phyloP scores from a whole-genome alignment of 192 early-diverging fungal species.

The Jimgerdemannia lactiflua region DNA sequence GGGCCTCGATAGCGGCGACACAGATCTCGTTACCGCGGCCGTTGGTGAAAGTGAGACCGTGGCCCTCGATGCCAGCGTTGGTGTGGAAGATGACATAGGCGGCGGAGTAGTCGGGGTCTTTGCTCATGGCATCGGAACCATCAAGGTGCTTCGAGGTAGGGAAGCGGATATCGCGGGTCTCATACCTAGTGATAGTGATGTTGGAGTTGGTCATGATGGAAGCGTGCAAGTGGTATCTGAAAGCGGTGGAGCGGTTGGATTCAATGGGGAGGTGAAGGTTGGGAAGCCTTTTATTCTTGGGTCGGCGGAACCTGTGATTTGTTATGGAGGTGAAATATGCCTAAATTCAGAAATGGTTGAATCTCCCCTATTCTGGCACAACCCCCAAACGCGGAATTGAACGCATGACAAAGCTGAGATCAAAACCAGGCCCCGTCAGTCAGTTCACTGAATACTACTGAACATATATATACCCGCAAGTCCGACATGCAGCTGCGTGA shows the following conservation, averaged over 20 bases:
- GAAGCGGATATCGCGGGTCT: conserved; percentile 36
- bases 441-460: too few species aligned
- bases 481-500: neutral
- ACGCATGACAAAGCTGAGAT: too few species aligned
- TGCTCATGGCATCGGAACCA: conserved; percentile 43
- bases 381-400: neutral
- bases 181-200: conserved; percentile 29
- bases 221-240: too few species aligned
- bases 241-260: neutral
- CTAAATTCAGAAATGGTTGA: too few species aligned
- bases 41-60: conserved; percentile 36
- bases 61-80: conserved; percentile 21
- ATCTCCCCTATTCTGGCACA: neutral
- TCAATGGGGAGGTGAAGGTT: neutral
- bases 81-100: conserved; percentile 38
- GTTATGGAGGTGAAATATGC: neutral
- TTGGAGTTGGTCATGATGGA: conserved; percentile 6
- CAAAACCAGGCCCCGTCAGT: too few species aligned
- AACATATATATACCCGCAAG: neutral
- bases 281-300: too few species aligned
- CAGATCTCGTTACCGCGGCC: conserved; percentile 36
- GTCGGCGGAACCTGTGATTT: neutral
- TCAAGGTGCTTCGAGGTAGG: conserved; percentile 33
- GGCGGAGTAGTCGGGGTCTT: conserved; percentile 39
- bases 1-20: conserved; percentile 28